Evolutionary conservation across 208 protist genomes (phyloP).

Genomic region (Novymonas esmeraldas): DNA sequence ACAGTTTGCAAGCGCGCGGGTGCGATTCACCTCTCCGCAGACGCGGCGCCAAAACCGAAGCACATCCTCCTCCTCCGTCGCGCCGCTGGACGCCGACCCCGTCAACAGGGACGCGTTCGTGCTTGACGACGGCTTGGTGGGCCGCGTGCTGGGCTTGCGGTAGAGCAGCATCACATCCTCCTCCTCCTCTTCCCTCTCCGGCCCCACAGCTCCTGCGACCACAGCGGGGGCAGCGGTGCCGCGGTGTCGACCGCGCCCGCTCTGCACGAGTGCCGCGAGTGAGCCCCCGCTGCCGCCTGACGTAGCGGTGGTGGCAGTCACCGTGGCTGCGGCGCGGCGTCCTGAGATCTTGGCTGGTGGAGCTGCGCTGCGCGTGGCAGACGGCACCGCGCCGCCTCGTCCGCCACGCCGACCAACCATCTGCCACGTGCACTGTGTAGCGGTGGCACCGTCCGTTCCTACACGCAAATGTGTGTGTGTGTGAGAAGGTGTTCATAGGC

Average conservation of each 20-base stretch:
- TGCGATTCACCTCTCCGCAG: slow-evolving; percentile 12
- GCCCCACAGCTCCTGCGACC: background rate
- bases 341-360: slow-evolving; percentile 4
- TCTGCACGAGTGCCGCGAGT: slow-evolving; percentile 4
- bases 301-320: background rate
- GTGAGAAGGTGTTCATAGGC: too few relatives aligned
- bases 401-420: slow-evolving; percentile 7
- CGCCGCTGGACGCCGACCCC: background rate
- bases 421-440: too few relatives aligned
- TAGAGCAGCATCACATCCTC: slow-evolving; percentile 45
- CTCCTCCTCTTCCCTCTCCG: slow-evolving; percentile 5
- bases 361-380: slow-evolving; percentile 1
- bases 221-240: background rate
- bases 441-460: too few relatives aligned
- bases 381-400: slow-evolving; percentile 1
- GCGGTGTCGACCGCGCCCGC: slow-evolving; percentile 3
- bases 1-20: slow-evolving; percentile 18
- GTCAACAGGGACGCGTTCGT: background rate
- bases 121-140: background rate
- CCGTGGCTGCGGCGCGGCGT: too few relatives aligned
- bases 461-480: too few relatives aligned
- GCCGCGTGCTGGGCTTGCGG: slow-evolving; percentile 20
- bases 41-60: slow-evolving; percentile 15
- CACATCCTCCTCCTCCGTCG: slow-evolving; percentile 10
- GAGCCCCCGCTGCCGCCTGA: background rate